phyloP scores from a whole-genome alignment of 2,329 filamentous ascomycete species.

The Neobulgaria alba region DNA sequence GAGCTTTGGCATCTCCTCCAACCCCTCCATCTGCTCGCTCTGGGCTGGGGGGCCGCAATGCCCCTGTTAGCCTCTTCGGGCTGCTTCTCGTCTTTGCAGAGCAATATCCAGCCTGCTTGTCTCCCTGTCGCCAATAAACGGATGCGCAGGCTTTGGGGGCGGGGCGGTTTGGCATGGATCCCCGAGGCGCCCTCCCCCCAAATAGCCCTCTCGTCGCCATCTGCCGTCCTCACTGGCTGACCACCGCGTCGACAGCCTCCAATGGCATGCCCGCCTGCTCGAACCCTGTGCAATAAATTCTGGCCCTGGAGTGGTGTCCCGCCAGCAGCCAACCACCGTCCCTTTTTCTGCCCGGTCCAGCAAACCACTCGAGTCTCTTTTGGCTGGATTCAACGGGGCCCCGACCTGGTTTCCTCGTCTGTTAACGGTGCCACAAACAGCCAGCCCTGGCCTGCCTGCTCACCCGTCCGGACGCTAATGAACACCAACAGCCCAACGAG shows the following conservation, averaged over 20 bases:
- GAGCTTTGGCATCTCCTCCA: neutral
- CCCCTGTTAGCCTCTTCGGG: neutral
- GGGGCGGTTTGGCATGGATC: slow-evolving; percentile 20
- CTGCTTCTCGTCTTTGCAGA: too few species aligned
- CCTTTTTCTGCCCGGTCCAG: slow-evolving; percentile 7
- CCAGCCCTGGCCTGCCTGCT: slow-evolving; percentile 6
- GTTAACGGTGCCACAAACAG: slow-evolving; percentile 11
- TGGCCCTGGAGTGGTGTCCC: slow-evolving; percentile 14
- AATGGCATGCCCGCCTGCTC: slow-evolving; percentile 7
- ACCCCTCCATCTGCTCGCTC: neutral
- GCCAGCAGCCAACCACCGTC: slow-evolving; percentile 11
- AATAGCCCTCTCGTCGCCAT: slow-evolving; percentile 20
- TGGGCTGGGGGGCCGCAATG: too few species aligned
- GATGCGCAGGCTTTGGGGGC: slow-evolving; percentile 12
- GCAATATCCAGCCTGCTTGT: neutral
- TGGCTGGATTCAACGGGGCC: neutral
- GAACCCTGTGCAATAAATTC: slow-evolving; percentile 12
- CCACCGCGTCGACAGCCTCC: slow-evolving; percentile 7
- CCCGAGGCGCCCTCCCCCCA: slow-evolving; percentile 27
- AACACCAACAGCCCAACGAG: slow-evolving; percentile 19
- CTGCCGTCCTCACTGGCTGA: slow-evolving; percentile 15
- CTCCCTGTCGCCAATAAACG: slow-evolving; percentile 13
- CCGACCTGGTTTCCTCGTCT: slow-evolving; percentile 6
- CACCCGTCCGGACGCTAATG: slow-evolving; percentile 2
- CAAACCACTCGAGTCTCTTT: neutral